Evolutionary conservation across 169 alveolate genomes (phyloP).

Genomic region (Toxoplasma gondii): DNA sequence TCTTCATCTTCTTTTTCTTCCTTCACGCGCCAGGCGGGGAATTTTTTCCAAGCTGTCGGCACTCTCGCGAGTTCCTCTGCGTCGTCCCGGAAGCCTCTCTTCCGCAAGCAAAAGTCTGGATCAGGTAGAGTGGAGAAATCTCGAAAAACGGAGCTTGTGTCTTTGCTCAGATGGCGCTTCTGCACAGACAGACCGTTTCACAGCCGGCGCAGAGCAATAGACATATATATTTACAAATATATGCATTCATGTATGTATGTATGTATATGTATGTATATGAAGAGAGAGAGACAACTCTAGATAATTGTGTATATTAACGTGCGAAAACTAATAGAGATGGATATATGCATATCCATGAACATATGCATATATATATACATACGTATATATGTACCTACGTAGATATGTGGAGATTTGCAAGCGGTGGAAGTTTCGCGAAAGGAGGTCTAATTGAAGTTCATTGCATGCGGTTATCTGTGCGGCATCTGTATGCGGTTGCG

Average conservation of each 20-base stretch:
- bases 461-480: too few species aligned
- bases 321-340: neutral
- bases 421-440: neutral
- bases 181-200: neutral
- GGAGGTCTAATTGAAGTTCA: too few species aligned
- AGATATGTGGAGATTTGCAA: neutral
- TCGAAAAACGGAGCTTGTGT: too few species aligned
- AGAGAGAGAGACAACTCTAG: neutral
- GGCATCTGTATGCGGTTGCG: too few species aligned
- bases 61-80: too few species aligned
- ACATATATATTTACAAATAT: neutral
- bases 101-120: too few species aligned
- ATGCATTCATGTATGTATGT: neutral
- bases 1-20: neutral
- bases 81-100: too few species aligned
- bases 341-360: neutral
- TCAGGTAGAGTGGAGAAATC: too few species aligned
- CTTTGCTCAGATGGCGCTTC: too few species aligned
- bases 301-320: neutral
- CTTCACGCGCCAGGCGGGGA: neutral
- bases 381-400: neutral
- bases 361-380: neutral
- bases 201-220: neutral
- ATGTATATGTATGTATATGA: neutral
- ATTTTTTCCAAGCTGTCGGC: too few species aligned